These are phyloP conservation scores for Epichloe sibirici DNA, from an alignment of 2,329 filamentous ascomycete genomes.

Conservation along the genomic window DNA sequence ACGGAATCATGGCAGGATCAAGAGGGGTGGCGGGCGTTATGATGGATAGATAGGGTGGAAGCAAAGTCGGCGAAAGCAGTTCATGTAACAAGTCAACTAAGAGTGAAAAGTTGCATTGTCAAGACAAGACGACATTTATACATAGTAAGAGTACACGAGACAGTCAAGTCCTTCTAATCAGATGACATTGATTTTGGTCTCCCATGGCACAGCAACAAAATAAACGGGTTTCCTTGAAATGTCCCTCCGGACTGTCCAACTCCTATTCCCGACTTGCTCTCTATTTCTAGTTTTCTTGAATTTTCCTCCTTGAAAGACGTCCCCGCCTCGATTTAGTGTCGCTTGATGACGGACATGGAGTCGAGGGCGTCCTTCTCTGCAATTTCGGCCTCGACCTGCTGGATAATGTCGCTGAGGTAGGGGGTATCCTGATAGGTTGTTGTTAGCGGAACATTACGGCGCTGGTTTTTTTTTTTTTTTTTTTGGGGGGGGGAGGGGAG, in stretches of 20 bases:
- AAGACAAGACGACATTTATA: constrained; percentile 7
- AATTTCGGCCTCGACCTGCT: constrained; percentile 35
- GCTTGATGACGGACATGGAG: constrained; percentile 37
- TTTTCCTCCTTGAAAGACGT: background rate
- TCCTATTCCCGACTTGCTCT: background rate
- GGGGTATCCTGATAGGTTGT: constrained; percentile 31
- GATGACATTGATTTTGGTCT: background rate
- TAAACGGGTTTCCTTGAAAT: background rate
- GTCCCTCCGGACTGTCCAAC: background rate
- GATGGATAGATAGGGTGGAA: no score
- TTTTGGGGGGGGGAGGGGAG: no score
- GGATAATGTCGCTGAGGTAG: constrained; percentile 42
- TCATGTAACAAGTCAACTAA: background rate
- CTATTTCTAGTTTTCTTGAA: background rate
- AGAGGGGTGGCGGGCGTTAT: no score
- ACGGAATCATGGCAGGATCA: background rate
- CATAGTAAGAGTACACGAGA: constrained; percentile 9
- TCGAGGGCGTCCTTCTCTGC: constrained; percentile 42
- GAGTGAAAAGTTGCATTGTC: constrained; percentile 6
- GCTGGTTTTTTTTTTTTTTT: no score
- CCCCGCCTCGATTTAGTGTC: constrained; percentile 23
- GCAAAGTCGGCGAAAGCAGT: no score
- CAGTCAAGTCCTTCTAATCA: constrained; percentile 3
- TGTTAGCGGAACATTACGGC: background rate
- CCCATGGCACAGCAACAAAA: background rate